Evolutionary conservation across 1,139 yeast species (phyloP), one percentile per base, ranked within the genome.

Genomic region (Yamadazyma triangularis): DNA sequence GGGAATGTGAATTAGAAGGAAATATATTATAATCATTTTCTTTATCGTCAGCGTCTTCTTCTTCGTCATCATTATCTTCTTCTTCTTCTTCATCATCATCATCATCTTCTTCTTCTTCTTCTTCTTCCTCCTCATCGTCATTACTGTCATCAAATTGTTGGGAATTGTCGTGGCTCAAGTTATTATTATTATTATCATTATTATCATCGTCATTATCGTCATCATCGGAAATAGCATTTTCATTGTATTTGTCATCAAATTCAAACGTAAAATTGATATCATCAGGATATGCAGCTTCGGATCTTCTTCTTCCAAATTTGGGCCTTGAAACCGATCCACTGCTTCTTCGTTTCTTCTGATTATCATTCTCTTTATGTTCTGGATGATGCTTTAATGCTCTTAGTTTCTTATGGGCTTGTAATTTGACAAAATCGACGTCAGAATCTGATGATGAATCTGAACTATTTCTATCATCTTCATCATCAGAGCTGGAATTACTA

Each of bases 351-450:
- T 22, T 40, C 38, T 23, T 42, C 30, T 31, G 34, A n/a, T n/a
- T n/a, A 9, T 28, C 36, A 31, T 29, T 51, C 13, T 47, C 48
- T 15, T 30, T 19, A n/a, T 32, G 35, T 4, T 26, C 29, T 15
- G 33, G 27, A 13, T 65, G 71, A 0, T 73, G 72, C 40, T 72
- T 66, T 61, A 71, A 56, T 1, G 78, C 66, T 32, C 63, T 67
- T 21, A 74, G 75, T 53, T 80, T 77, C 41, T 77, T 65, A 47
- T 79, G 81, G 7, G 80, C 84, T 26, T 83, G 83, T 37, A 81
- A 57, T 51, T 73, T 75, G 11, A 81, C 83, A 49, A 79, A 80
- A 53, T 82, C 91, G 4, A 80, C 77, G 43, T 77, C 80, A 22
- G 77, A 77, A 43, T 80, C 88, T 40, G 78, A 82, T 10, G 79